Evolutionary conservation across 129 eudicot species (phyloP).

Genomic region (sunflower (Helianthus annuus)): DNA sequence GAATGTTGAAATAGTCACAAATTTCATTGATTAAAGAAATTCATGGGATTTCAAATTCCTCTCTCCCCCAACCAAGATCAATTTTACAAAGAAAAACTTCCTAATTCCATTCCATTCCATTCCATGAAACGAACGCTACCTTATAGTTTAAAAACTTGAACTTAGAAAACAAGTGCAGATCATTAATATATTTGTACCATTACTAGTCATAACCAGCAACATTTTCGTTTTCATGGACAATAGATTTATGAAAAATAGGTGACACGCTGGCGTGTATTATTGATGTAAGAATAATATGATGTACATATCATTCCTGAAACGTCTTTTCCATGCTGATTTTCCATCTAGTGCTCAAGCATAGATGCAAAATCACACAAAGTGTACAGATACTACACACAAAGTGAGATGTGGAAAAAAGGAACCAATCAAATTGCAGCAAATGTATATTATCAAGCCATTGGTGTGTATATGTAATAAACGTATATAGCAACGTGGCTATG

Average conservation of each 20-base stretch:
- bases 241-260: conserved; percentile 16
- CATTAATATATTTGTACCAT: background rate
- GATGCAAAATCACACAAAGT: conserved; percentile 38
- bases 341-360: conserved; percentile 40
- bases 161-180: background rate
- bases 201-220: conserved; percentile 12
- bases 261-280: conserved; percentile 33
- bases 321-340: conserved; percentile 21
- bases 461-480: background rate
- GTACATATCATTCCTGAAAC: conserved; percentile 35
- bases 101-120: too few relatives aligned
- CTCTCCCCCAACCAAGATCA: too few relatives aligned
- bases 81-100: too few relatives aligned
- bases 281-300: conserved; percentile 43
- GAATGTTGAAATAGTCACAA: too few relatives aligned
- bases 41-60: too few relatives aligned
- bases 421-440: conserved; percentile 22
- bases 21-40: too few relatives aligned
- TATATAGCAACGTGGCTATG: too few relatives aligned
- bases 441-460: conserved; percentile 10
- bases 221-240: conserved; percentile 2
- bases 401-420: conserved; percentile 28
- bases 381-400: conserved; percentile 21
- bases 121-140: too few relatives aligned
- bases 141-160: conserved; percentile 13